Evolutionary conservation across 2,329 filamentous ascomycete species (phyloP).

Genomic region (Fusarium subtropicale): DNA sequence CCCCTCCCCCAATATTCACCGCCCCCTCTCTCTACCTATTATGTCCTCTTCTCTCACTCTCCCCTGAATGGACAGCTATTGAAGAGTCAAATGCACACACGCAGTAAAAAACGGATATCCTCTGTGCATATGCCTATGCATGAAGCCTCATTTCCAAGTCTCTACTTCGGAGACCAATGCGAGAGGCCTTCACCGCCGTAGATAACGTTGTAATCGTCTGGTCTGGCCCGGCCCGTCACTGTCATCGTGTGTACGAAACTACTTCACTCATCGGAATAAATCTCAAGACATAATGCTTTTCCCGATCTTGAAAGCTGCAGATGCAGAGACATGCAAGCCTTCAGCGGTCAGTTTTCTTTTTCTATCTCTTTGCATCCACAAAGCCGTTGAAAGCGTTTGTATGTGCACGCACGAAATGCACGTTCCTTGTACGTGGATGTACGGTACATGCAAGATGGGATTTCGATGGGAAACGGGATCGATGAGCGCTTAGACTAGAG

Average conservation of each 20-base stretch:
- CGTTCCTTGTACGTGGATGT: constrained; percentile 25
- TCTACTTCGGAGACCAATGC: constrained; percentile 20
- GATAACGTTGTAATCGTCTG: constrained; percentile 18
- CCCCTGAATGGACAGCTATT: background rate
- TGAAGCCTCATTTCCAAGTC: constrained; percentile 32
- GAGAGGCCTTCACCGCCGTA: constrained; percentile 29
- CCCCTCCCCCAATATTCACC: constrained; percentile 25
- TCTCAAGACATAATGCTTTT: constrained; percentile 5
- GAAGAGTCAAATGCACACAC: constrained; percentile 10
- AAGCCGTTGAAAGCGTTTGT: constrained; percentile 28
- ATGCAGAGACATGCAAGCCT: constrained; percentile 35
- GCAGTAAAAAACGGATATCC: constrained; percentile 17
- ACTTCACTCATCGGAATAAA: background rate
- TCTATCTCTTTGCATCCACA: constrained; percentile 28
- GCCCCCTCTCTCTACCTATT: constrained; percentile 8
- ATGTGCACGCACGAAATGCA: constrained; percentile 24
- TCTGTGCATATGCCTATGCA: constrained; percentile 13
- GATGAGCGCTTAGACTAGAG: constrained; percentile 18
- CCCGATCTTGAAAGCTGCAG: constrained; percentile 16
- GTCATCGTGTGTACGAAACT: background rate
- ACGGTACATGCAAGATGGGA: constrained; percentile 40
- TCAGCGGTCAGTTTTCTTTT: constrained; percentile 1
- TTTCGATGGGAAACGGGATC: constrained; percentile 30
- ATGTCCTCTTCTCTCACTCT: constrained; percentile 17
- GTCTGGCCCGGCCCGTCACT: constrained; percentile 10